These are phyloP conservation scores for Aureobasidium vineae DNA, from an alignment of 2,329 filamentous ascomycete species.

Conservation along the genomic window DNA sequence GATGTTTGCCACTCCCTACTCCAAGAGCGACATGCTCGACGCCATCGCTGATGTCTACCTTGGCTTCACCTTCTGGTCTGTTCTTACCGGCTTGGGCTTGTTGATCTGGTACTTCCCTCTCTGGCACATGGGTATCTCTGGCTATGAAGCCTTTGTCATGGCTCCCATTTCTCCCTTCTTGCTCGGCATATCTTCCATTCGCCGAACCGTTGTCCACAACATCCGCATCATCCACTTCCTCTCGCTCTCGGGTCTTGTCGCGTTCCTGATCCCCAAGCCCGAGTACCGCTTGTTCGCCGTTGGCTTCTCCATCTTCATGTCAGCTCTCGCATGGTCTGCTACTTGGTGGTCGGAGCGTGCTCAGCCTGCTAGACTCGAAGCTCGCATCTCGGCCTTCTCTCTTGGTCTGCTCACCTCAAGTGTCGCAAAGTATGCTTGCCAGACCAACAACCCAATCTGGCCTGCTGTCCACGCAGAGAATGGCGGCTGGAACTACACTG, in stretches of 20 bases:
- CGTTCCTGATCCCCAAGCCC: conserved; percentile 73
- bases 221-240: conserved; percentile 67
- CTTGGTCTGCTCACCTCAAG: conserved; percentile 82
- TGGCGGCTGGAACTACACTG: conserved; percentile 88
- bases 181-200: conserved; percentile 67
- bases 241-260: conserved; percentile 78
- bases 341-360: conserved; percentile 75
- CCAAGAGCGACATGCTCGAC: conserved; percentile 71
- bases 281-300: conserved; percentile 75
- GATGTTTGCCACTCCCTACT: conserved; percentile 69
- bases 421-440: conserved; percentile 86
- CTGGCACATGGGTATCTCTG: conserved; percentile 99
- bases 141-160: conserved; percentile 89
- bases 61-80: conserved; percentile 95
- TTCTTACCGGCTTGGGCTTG: conserved; percentile 83
- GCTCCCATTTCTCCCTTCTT: conserved; percentile 76
- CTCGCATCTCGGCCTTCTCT: conserved; percentile 74
- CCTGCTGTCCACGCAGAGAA: conserved; percentile 86
- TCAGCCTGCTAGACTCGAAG: conserved; percentile 73
- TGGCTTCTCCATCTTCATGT: conserved; percentile 74
- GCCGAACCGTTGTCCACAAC: conserved; percentile 66
- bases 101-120: conserved; percentile 94
- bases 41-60: conserved; percentile 87
- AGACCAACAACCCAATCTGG: conserved; percentile 97
- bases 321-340: conserved; percentile 79